Percentiles rank a stretch among this genome's conserved stretches.
phyloP scores from a whole-genome alignment of 164 flowering plant genomes.

The Umbilicus rupestris region DNA sequence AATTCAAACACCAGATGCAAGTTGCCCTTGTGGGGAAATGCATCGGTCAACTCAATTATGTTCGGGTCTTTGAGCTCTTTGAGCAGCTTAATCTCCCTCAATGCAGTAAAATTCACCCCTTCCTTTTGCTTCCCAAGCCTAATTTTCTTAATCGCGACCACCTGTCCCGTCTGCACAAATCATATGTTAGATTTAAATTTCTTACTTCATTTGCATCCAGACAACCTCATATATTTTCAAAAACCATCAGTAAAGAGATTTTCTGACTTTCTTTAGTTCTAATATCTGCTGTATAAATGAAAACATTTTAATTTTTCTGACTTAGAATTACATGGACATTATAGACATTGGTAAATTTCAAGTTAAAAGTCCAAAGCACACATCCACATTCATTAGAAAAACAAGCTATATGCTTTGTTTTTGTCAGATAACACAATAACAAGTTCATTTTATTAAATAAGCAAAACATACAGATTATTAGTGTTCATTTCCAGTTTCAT shows the following conservation, averaged over 20 bases:
- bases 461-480: not conserved
- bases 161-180: conserved; percentile 62
- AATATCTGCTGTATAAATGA: no score
- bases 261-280: not conserved
- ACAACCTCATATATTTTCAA: not conserved
- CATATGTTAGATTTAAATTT: not conserved
- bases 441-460: not conserved
- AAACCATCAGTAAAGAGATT: not conserved
- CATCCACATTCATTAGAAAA: not conserved
- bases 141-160: conserved; percentile 93
- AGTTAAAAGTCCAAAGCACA: no score
- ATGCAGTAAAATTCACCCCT: conserved; percentile 92
- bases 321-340: no score
- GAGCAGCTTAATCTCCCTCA: conserved; percentile 86
- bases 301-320: no score
- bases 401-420: not conserved
- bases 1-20: conserved; percentile 94
- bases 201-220: not conserved
- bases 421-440: not conserved
- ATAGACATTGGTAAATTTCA: no score
- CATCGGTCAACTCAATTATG: conserved; percentile 86
- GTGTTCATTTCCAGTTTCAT: not conserved
- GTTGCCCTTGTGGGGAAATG: conserved; percentile 91
- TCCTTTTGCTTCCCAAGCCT: conserved; percentile 88
- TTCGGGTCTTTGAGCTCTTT: conserved; percentile 89